Evolutionary conservation across 805 yeast species (phyloP).

Genomic region (Yamadazyma phyllophila): DNA sequence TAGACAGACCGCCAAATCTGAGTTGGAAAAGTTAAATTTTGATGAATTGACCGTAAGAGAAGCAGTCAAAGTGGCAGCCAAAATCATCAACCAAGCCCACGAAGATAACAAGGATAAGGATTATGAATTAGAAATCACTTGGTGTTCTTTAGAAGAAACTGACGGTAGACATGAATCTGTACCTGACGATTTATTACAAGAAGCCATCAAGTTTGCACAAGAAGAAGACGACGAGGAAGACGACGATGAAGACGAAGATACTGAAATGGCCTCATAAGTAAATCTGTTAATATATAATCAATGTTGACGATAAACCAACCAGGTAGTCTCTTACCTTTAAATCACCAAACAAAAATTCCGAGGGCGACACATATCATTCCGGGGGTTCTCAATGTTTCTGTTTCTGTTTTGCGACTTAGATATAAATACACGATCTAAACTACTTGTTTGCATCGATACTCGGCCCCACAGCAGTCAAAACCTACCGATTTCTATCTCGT

Average conservation of each 20-base stretch:
- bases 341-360: too few relatives aligned
- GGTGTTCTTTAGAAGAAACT: conserved; percentile 79
- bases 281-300: too few relatives aligned
- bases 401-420: too few relatives aligned
- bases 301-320: too few relatives aligned
- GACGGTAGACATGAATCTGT: conserved; percentile 76
- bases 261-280: conserved; percentile 11
- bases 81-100: conserved; percentile 88
- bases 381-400: too few relatives aligned
- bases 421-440: neutral
- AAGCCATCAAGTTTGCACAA: conserved; percentile 81
- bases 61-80: conserved; percentile 92
- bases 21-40: conserved; percentile 84
- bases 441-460: too few relatives aligned
- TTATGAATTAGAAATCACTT: conserved; percentile 89
- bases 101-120: conserved; percentile 98
- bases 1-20: conserved; percentile 95
- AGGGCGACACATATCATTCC: too few relatives aligned
- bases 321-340: too few relatives aligned
- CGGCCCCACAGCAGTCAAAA: neutral
- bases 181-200: conserved; percentile 74
- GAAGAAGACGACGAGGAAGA: conserved; percentile 76
- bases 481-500: neutral
- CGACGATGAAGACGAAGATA: conserved; percentile 16
- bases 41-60: conserved; percentile 68